Conservation (phyloP, 495 filamentous ascomycete genomes). For the Aspergillus carlsbadensis region DNA sequence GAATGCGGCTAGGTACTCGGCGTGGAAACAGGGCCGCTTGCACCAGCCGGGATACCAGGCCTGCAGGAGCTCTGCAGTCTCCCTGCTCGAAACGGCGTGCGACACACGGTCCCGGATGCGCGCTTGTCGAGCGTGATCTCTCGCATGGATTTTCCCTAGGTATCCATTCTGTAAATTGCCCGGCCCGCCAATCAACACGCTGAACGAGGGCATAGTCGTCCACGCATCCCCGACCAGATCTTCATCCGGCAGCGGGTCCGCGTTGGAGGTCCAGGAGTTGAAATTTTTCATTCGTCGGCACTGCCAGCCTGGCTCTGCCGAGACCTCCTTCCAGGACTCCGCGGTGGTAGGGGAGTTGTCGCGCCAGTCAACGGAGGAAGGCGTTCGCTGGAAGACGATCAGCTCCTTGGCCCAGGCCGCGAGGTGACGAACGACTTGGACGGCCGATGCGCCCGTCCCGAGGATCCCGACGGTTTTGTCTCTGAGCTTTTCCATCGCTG, state of each 20-base stretch:
- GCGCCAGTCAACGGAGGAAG: slow-evolving; percentile 48
- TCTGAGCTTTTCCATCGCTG: slow-evolving; percentile 32
- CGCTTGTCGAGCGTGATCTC: slow-evolving; percentile 12
- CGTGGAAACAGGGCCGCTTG: slow-evolving; percentile 31
- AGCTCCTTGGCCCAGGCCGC: slow-evolving; percentile 34
- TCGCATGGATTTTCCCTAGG: not conserved
- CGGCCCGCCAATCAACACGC: not conserved
- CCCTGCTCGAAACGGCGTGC: slow-evolving; percentile 21
- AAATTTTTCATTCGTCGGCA: slow-evolving; percentile 34
- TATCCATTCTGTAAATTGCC: not conserved
- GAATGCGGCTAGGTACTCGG: slow-evolving; percentile 29
- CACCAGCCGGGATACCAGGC: slow-evolving; percentile 29
- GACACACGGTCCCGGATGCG: slow-evolving; percentile 33
- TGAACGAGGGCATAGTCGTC: slow-evolving; percentile 12
- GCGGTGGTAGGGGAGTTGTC: slow-evolving; percentile 48
- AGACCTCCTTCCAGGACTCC: not conserved
- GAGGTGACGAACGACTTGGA: slow-evolving; percentile 41
- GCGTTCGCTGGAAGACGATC: slow-evolving; percentile 52
- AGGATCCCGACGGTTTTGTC: slow-evolving; percentile 48
- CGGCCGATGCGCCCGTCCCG: slow-evolving; percentile 47
- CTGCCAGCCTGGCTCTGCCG: slow-evolving; percentile 40
- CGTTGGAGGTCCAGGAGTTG: slow-evolving; percentile 3
- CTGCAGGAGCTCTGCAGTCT: slow-evolving; percentile 21
- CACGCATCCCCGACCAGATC: slow-evolving; percentile 20
- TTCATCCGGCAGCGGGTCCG: not conserved